Percentiles rank a stretch among this genome's conserved stretches.
Evolutionary conservation across 2,329 filamentous ascomycete genomes (phyloP).

Genomic region (Paecilomyces niveus): DNA sequence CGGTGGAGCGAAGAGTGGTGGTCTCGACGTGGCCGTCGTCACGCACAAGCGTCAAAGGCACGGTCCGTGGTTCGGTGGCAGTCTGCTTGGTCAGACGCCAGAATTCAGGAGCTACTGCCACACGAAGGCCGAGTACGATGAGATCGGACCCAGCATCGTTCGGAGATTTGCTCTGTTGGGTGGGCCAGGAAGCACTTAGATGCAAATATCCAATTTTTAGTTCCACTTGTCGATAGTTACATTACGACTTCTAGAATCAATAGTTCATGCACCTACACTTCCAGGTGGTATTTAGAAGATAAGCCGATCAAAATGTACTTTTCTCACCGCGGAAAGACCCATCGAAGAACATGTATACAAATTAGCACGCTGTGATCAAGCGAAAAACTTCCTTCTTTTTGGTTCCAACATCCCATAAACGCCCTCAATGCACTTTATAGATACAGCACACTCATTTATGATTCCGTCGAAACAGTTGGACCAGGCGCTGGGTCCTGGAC

Average conservation of each 20-base stretch:
- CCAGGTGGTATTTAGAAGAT: not conserved
- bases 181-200: constrained; percentile 62
- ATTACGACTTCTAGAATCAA: not conserved
- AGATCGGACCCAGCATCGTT: constrained; percentile 93
- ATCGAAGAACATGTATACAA: not conserved
- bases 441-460: not conserved
- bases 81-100: constrained; percentile 89
- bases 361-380: not conserved
- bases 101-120: constrained; percentile 99
- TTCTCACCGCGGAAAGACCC: no score
- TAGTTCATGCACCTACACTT: not conserved
- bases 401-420: not conserved
- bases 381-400: not conserved
- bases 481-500: constrained; percentile 9
- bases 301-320: no score
- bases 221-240: constrained; percentile 8
- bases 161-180: constrained; percentile 89
- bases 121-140: constrained; percentile 83
- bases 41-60: constrained; percentile 96
- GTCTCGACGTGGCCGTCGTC: constrained; percentile 93
- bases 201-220: constrained; percentile 12
- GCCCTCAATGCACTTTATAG: not conserved
- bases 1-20: constrained; percentile 86
- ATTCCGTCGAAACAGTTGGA: not conserved
- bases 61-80: constrained; percentile 97